These are phyloP conservation scores for Golubevia sp. DNA, from an alignment of 1,284 basidiomycete genomes.

Conservation along the genomic window DNA sequence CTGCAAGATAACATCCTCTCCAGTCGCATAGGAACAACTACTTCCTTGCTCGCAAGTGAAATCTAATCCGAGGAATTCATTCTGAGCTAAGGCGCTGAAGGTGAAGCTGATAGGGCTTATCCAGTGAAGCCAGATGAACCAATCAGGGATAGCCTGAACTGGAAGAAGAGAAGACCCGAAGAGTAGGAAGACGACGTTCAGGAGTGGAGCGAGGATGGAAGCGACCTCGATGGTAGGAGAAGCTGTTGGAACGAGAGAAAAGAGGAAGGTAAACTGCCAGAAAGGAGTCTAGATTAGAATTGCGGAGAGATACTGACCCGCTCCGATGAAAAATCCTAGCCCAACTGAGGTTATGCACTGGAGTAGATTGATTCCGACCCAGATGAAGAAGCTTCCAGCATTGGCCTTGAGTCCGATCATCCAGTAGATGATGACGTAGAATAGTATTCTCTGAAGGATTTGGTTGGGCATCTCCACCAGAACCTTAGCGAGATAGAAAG, in stretches of 20 bases:
- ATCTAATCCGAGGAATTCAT: slow-evolving; percentile 20
- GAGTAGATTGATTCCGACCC: slow-evolving; percentile 9
- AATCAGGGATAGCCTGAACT: slow-evolving; percentile 21
- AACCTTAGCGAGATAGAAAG: slow-evolving; percentile 29
- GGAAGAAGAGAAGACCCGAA: slow-evolving; percentile 39
- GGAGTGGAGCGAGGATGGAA: slow-evolving; percentile 36
- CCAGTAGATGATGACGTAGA: slow-evolving; percentile 16
- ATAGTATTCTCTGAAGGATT: slow-evolving; percentile 16
- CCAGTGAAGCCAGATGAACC: slow-evolving; percentile 38
- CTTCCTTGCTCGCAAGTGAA: slow-evolving; percentile 17
- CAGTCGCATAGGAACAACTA: slow-evolving; percentile 29
- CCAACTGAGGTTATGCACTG: slow-evolving; percentile 11
- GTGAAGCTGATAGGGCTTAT: slow-evolving; percentile 38
- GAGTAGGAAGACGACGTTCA: slow-evolving; percentile 40
- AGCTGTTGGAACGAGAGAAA: no score
- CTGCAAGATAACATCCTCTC: slow-evolving; percentile 31
- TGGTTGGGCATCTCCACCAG: slow-evolving; percentile 31
- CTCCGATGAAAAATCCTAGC: slow-evolving; percentile 28
- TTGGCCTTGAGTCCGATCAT: slow-evolving; percentile 10
- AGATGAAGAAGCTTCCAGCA: slow-evolving; percentile 12
- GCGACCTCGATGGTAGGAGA: slow-evolving; percentile 25
- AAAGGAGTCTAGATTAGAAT: no score
- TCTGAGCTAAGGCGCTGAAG: slow-evolving; percentile 29
- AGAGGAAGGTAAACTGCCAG: no score
- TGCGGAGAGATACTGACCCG: no score